A percentile compares a stretch with the other conserved stretches of the same genome.
Conservation (phyloP, 164 flowering plant species). For the Cinnamomum micranthum region DNA sequence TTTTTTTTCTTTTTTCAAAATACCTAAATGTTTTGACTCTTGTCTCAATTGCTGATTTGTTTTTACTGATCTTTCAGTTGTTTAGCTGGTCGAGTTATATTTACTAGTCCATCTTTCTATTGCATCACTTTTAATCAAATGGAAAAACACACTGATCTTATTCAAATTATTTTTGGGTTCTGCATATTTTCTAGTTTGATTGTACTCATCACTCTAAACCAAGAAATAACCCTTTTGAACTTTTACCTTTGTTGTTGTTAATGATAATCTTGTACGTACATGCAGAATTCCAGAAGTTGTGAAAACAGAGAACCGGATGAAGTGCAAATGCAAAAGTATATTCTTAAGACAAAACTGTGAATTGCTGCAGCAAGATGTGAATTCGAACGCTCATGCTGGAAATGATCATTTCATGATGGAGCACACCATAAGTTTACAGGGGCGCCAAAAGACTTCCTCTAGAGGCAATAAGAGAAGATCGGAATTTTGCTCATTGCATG, state of each 20-base stretch:
- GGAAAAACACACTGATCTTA: no score
- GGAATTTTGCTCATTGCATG: constrained; percentile 19
- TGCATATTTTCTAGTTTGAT: no score
- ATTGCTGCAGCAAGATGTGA: constrained; percentile 9
- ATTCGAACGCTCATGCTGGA: constrained; percentile 13
- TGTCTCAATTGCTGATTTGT: neutral
- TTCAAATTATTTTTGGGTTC: no score
- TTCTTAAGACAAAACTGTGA: constrained; percentile 10
- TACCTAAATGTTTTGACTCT: no score
- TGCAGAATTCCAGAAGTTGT: constrained; percentile 34
- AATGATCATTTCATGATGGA: constrained; percentile 9
- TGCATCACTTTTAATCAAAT: no score
- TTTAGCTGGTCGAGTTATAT: no score
- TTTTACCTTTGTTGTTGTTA: no score
- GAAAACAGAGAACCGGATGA: constrained; percentile 10
- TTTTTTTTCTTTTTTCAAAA: neutral
- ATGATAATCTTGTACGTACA: neutral
- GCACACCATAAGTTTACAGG: constrained; percentile 15
- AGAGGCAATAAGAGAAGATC: constrained; percentile 37
- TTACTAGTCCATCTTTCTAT: no score
- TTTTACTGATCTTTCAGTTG: no score
- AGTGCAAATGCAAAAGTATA: neutral
- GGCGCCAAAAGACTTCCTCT: constrained; percentile 20
- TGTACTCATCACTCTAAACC: no score
- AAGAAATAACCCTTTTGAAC: no score